Percentiles rank a stretch among this genome's conserved stretches.
Conservation (phyloP, 1,284 basidiomycete genomes). For the Cystobasidiaceae sp. region DNA sequence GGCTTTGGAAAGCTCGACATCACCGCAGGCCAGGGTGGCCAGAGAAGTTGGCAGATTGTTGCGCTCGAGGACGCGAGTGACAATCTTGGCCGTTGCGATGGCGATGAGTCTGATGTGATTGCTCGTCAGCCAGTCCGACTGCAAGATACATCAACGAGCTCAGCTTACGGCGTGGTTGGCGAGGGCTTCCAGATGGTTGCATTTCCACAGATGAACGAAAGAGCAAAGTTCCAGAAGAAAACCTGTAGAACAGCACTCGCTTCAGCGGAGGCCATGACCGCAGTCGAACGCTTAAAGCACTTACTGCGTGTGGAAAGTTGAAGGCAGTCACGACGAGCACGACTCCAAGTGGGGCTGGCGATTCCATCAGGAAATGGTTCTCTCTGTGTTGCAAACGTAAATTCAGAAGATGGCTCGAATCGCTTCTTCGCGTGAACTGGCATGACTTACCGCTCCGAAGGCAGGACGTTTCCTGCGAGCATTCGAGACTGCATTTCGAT, state of each 20-base stretch:
- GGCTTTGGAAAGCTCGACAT: conserved; percentile 69
- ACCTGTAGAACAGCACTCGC: neutral
- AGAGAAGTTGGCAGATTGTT: conserved; percentile 78
- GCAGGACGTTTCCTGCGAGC: conserved; percentile 39
- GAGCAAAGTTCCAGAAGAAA: conserved; percentile 70
- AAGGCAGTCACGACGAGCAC: conserved; percentile 86
- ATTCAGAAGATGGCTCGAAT: conserved; percentile 76
- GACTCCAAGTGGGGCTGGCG: conserved; percentile 80
- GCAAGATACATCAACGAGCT: neutral
- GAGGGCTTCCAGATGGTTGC: conserved; percentile 94
- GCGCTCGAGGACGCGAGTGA: conserved; percentile 69
- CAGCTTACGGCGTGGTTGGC: conserved; percentile 68
- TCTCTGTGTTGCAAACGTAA: too few species aligned
- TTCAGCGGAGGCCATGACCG: neutral
- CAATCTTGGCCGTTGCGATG: conserved; percentile 79
- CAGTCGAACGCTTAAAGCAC: conserved; percentile 56
- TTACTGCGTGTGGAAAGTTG: conserved; percentile 89
- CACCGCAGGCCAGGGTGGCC: conserved; percentile 75
- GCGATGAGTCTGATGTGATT: conserved; percentile 53
- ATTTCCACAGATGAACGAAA: conserved; percentile 85
- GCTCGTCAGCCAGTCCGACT: neutral
- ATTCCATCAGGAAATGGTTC: conserved; percentile 85
- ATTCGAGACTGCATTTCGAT: conserved; percentile 33
- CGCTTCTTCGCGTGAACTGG: conserved; percentile 44
- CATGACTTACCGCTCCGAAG: conserved; percentile 40